Evolutionary conservation across 2,329 filamentous ascomycete genomes (phyloP), one percentile per base, ranked within the genome.

Genomic region (Penicillium sp.): DNA sequence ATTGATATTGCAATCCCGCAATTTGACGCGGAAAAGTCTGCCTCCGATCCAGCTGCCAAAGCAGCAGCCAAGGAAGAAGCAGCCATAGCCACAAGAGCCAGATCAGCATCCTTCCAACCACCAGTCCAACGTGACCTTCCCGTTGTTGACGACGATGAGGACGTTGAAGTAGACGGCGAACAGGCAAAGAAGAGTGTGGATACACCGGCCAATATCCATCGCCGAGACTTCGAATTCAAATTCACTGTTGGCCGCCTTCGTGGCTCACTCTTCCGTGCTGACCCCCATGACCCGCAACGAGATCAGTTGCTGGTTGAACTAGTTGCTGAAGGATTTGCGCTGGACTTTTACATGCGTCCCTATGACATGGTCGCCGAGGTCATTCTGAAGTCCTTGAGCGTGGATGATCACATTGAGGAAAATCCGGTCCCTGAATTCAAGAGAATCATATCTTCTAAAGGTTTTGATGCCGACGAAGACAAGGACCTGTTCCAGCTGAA

Each of bases 281-380:
- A 97, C 66, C 85, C 89, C 0, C 87, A 93, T 63, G 86, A 87
- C 45, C 83, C 83, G 58, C 87, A 87, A 60, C 83, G 86, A 0
- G 95, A 99, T 66, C 81, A 89, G 52, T 79, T 99, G 2, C 80
- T 99, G 9, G 93, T 96, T 2, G 93, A 97, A 68, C 78, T 99
- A 8, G 87, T 97, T 34, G 94, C 94, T 0, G 89, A 97, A 72
- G 83, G 88, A 13, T 99, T 99, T 66, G 84, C 88, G 51, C 81
- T 99, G 13, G 86, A 93, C 60, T 94, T 95, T 69, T 95, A 92
- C 69, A 86, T 96, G 56, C 83, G 93, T 24, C 87, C 90, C 0
- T 97, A 89, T 65, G 93, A 99, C 70, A 94, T 99, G 87, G 89
- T 88, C 26, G 93, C 94, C 1, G 90, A 97, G 67, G 90, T 99